Conservation (phyloP, 139 green algal genomes). For the Mychonastes homosphaera region DNA sequence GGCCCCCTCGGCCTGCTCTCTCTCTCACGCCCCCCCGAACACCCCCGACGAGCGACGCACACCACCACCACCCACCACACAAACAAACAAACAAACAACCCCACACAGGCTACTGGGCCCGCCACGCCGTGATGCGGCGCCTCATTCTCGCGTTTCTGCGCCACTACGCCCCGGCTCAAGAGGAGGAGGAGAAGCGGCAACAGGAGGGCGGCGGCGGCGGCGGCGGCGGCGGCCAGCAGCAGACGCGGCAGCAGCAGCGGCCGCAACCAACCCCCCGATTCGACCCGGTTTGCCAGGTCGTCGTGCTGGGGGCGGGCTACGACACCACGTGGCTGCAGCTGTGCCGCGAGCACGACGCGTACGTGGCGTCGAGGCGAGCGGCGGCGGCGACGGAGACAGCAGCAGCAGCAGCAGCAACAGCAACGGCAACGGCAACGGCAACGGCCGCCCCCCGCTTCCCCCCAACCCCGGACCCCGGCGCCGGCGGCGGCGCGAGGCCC, state of each 20-base stretch:
- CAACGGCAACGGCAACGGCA: background rate
- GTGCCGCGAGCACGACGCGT: background rate
- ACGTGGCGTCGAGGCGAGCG: too few relatives aligned
- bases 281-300: constrained; percentile 40
- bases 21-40: too few relatives aligned
- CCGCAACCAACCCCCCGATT: constrained; percentile 1
- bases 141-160: constrained; percentile 53
- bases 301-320: constrained; percentile 73
- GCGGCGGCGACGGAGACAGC: too few relatives aligned
- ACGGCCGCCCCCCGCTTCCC: background rate
- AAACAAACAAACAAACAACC: too few relatives aligned
- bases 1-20: too few relatives aligned
- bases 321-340: constrained; percentile 80
- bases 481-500: background rate
- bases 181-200: background rate
- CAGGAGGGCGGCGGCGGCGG: constrained; percentile 1
- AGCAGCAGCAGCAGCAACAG: background rate
- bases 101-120: constrained; percentile 73
- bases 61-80: background rate
- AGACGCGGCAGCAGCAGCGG: background rate
- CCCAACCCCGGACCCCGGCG: background rate
- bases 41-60: background rate
- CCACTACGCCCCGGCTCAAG: background rate
- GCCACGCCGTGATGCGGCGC: constrained; percentile 43
- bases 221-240: background rate